A percentile compares a stretch with the other conserved stretches of the same genome.
Evolutionary conservation across 1,284 basidiomycete genomes (phyloP).

Genomic region (Schizophyllum commune): DNA sequence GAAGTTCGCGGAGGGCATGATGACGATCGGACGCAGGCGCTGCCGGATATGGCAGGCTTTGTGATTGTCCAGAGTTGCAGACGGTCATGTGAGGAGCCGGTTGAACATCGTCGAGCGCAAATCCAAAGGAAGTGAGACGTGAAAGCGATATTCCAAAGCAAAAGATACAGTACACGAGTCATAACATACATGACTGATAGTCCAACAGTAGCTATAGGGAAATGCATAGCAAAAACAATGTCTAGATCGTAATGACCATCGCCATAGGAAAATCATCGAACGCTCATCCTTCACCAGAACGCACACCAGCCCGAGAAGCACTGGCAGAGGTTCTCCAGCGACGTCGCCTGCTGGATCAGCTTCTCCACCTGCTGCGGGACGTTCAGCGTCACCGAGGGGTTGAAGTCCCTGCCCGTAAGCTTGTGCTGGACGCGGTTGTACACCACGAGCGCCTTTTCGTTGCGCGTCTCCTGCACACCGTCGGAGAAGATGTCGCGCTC

Average conservation of each 20-base stretch:
- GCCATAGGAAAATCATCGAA: neutral
- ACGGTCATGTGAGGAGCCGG: too few relatives aligned
- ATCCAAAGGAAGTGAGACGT: too few relatives aligned
- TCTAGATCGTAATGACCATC: neutral
- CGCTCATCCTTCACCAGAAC: neutral
- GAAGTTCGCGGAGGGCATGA: slow-evolving; percentile 44
- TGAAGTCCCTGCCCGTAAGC: slow-evolving; percentile 91
- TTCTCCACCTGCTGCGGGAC: slow-evolving; percentile 83
- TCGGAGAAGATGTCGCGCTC: slow-evolving; percentile 69
- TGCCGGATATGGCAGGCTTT: slow-evolving; percentile 5
- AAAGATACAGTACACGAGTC: too few relatives aligned
- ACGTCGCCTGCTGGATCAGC: slow-evolving; percentile 86
- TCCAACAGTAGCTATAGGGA: too few relatives aligned
- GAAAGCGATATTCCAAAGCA: too few relatives aligned
- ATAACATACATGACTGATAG: too few relatives aligned
- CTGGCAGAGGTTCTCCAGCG: slow-evolving; percentile 89
- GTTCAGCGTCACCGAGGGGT: slow-evolving; percentile 66
- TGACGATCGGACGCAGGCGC: slow-evolving; percentile 11
- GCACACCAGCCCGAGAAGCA: slow-evolving; percentile 91
- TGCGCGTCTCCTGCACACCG: slow-evolving; percentile 79
- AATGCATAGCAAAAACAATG: too few relatives aligned
- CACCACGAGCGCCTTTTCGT: slow-evolving; percentile 83
- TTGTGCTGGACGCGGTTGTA: slow-evolving; percentile 93
- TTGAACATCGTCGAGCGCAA: too few relatives aligned
- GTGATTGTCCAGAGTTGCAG: neutral